Conservation (phyloP, 2,329 filamentous ascomycete species). For the Cryphonectria carpinicola region DNA sequence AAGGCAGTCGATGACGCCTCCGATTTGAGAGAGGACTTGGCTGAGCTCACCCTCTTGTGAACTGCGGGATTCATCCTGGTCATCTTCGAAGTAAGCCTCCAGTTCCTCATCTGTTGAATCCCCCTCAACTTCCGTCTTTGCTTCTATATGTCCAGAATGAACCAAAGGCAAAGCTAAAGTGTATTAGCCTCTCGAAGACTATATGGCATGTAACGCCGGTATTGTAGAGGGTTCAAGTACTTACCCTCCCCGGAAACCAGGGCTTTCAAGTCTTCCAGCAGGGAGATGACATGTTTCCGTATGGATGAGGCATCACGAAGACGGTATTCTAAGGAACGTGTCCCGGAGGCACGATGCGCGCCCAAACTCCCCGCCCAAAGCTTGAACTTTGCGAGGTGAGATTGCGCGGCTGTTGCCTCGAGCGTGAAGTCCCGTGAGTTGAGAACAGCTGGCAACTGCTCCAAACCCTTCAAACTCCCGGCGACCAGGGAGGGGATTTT, state of each 20-base stretch:
- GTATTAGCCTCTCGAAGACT: neutral
- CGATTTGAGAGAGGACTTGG: neutral
- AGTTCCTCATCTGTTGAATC: neutral
- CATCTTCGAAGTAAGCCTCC: neutral
- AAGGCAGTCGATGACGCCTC: constrained; percentile 12
- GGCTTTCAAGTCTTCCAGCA: constrained; percentile 1
- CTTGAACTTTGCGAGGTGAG: constrained; percentile 11
- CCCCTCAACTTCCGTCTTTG: neutral
- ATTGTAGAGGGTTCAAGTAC: neutral
- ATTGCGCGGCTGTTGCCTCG: neutral
- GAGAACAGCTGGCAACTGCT: neutral
- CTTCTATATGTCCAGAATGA: neutral
- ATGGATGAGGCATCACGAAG: constrained; percentile 17
- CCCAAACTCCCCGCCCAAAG: constrained; percentile 15
- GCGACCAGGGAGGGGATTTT: constrained; percentile 3
- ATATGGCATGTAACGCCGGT: neutral
- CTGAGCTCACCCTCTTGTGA: neutral
- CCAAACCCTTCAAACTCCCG: neutral
- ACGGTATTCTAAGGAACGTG: constrained; percentile 11
- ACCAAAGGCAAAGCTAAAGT: neutral
- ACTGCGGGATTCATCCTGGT: neutral
- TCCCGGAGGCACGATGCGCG: constrained; percentile 4
- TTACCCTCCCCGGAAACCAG: constrained; percentile 1
- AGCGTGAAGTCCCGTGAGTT: neutral
- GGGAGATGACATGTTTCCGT: neutral